Evolutionary conservation across 2,329 filamentous ascomycete genomes (phyloP).

Genomic region (Zelopaecilomyces penicillatus): DNA sequence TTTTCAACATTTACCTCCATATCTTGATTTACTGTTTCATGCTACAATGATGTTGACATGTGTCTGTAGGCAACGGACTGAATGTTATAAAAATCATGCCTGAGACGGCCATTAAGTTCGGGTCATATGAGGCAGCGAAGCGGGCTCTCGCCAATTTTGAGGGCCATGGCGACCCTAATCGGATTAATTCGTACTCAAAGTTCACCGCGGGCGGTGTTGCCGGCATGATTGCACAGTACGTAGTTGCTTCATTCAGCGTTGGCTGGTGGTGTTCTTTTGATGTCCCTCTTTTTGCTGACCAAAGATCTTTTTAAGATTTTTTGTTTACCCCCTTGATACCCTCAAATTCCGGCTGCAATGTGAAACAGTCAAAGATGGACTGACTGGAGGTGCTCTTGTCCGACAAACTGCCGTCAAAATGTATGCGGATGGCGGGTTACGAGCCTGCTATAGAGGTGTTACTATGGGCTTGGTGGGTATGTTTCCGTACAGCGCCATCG

Average conservation of each 20-base stretch:
- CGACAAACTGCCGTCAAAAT: constrained; percentile 78
- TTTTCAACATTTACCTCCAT: neutral
- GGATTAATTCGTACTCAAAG: constrained; percentile 75
- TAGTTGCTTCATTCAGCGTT: constrained; percentile 6
- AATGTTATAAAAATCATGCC: constrained; percentile 99
- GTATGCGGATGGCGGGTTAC: constrained; percentile 65
- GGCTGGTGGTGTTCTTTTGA: neutral
- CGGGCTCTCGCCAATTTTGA: constrained; percentile 76
- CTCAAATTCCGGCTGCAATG: constrained; percentile 83
- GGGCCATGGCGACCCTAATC: constrained; percentile 73
- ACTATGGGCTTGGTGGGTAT: constrained; percentile 92
- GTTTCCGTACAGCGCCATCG: constrained; percentile 96
- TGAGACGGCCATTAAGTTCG: constrained; percentile 96
- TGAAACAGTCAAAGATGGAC: constrained; percentile 78
- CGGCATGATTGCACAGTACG: constrained; percentile 87
- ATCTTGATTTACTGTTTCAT: neutral
- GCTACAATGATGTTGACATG: neutral
- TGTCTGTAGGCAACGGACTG: constrained; percentile 72
- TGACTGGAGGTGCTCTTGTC: constrained; percentile 76
- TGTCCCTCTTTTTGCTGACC: constrained; percentile 13
- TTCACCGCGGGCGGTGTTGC: constrained; percentile 86
- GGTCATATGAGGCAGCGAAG: constrained; percentile 93
- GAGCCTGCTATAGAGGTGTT: constrained; percentile 80
- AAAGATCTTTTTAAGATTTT: constrained; percentile 47
- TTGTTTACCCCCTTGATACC: constrained; percentile 88